These are phyloP conservation scores for Brassica rapa DNA, from an alignment of 345 rosid genomes.

Conservation along the genomic window DNA sequence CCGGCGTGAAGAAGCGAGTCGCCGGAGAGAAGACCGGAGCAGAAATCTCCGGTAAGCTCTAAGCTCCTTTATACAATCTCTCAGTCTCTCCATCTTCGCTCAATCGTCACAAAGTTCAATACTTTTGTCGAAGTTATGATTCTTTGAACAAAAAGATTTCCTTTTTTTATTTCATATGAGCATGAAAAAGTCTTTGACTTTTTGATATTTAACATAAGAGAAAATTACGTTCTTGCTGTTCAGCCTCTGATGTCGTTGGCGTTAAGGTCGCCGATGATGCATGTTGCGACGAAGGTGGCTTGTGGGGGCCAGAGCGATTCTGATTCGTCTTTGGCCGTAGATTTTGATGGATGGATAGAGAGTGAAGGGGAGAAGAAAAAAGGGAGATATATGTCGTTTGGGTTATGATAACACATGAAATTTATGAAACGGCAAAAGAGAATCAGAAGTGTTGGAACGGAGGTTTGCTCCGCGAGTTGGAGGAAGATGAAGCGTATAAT, in stretches of 20 bases:
- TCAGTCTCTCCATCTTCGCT: constrained; percentile 37
- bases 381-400: too few relatives aligned
- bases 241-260: constrained; percentile 21
- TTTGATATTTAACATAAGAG: too few relatives aligned
- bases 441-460: too few relatives aligned
- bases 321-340: constrained; percentile 63
- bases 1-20: too few relatives aligned
- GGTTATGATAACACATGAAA: too few relatives aligned
- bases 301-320: constrained; percentile 59
- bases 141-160: neutral
- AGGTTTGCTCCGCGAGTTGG: too few relatives aligned
- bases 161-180: too few relatives aligned
- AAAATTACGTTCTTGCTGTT: neutral
- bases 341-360: constrained; percentile 44
- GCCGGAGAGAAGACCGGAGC: too few relatives aligned
- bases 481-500: too few relatives aligned
- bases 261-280: constrained; percentile 24
- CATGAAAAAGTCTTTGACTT: too few relatives aligned
- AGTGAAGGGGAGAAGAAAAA: neutral
- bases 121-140: neutral
- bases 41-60: too few relatives aligned
- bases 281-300: constrained; percentile 28
- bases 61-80: constrained; percentile 46
- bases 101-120: neutral
- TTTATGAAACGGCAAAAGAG: too few relatives aligned